These are phyloP conservation scores for Prasinococcaceae sp. DNA, from an alignment of 139 green algal species.

Conservation along the genomic window DNA sequence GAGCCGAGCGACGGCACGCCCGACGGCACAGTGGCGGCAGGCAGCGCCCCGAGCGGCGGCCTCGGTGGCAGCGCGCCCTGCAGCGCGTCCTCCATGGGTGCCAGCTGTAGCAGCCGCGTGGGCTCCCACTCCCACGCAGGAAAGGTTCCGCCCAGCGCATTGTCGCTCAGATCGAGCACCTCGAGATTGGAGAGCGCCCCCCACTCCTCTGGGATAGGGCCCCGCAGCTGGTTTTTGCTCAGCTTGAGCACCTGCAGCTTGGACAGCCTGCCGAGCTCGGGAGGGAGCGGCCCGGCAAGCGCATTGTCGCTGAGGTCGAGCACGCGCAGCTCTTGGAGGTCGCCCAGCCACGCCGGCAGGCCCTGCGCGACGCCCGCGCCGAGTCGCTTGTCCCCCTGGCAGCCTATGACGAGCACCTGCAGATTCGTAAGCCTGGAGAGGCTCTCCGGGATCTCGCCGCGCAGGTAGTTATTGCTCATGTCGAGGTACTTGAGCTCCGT, in stretches of 20 bases:
- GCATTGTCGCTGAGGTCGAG: conserved; percentile 8
- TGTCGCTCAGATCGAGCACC: not conserved
- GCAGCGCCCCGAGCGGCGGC: too few species aligned
- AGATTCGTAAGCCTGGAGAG: conserved; percentile 2
- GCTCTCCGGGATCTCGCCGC: not conserved
- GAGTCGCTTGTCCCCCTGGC: too few species aligned
- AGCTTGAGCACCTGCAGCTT: conserved; percentile 8
- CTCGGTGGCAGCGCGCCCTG: too few species aligned
- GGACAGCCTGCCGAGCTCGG: not conserved
- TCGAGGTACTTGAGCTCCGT: conserved; percentile 5
- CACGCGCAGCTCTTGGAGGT: not conserved
- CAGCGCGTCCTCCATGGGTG: too few species aligned
- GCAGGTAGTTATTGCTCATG: conserved; percentile 1
- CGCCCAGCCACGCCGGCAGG: not conserved
- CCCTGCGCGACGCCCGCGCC: not conserved
- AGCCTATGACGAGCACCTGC: not conserved
- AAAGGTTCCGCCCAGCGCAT: too few species aligned
- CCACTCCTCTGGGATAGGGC: not conserved
- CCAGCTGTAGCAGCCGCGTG: too few species aligned
- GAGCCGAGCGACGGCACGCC: too few species aligned
- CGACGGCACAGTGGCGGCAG: too few species aligned
- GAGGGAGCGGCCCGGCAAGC: not conserved
- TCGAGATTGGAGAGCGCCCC: not conserved
- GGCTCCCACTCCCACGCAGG: too few species aligned
- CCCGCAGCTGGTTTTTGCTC: not conserved